Evolutionary conservation across 129 eudicot genomes (phyloP), one percentile per base, ranked within the genome.

Genomic region (Tagetes patula): DNA sequence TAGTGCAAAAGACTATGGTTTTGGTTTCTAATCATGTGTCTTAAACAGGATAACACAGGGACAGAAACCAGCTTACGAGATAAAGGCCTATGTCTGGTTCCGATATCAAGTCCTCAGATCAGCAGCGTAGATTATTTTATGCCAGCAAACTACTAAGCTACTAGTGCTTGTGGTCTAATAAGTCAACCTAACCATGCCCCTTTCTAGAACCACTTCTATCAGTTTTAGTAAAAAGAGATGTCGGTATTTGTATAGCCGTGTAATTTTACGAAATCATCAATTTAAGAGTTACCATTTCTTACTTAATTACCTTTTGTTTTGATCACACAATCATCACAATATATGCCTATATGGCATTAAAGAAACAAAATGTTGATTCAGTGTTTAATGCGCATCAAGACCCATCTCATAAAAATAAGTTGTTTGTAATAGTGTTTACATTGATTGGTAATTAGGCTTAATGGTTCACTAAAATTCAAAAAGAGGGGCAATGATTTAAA

Each of bases 11-110:
- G 11, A 2, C 50, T 64, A 4, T 38, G 13, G 37, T 11, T 61
- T 48, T 70, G 53, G 9, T 59, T 70, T 42, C 37, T 63, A 70
- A 75, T 32, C 59, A 10, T 46, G 20, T 68, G 0, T 63, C 3
- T 43, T 9, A 64, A 61, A 65, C 87, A 83, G 83, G 48, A 63
- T 37, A 54, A 68, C 4, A 75, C 74, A 27, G 80, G 74, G 33
- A 78, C 46, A 4, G 77, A 67, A 62, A 27, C 14, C 27, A 82
- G 76, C 67, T 43, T 87, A 69, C 73, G 54, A 14, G 55, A 71
- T 3, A 80, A 53, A 87, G 89, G 92, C 56, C 73, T 87, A 3
- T 87, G 87, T 69, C 71, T 87, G 80, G 85, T 84, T 74, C 92
- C 92, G 4, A 20, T 79, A 54, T 80, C 89, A 55, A 70, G 69